phyloP scores from a whole-genome alignment of 2,329 filamentous ascomycete genomes.

The Scedosporium aurantiacum region DNA sequence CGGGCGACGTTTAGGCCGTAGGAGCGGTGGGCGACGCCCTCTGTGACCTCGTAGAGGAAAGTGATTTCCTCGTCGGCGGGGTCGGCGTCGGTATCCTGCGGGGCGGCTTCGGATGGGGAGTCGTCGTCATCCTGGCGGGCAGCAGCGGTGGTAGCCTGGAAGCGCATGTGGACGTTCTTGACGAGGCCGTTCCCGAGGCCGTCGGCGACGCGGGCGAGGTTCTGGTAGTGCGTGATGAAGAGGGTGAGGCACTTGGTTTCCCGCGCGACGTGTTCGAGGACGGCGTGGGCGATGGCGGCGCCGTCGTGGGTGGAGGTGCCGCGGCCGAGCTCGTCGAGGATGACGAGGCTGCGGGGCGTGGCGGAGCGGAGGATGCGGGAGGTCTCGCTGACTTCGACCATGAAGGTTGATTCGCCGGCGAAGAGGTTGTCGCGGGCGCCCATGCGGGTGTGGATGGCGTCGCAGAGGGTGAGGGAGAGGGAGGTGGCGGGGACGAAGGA shows the following conservation, averaged over 20 bases:
- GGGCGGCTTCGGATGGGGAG: background rate
- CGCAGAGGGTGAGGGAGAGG: constrained; percentile 67
- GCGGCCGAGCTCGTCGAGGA: constrained; percentile 87
- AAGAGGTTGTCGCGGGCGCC: constrained; percentile 95
- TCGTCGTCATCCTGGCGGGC: background rate
- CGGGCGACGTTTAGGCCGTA: constrained; percentile 92
- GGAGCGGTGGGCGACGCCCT: constrained; percentile 84
- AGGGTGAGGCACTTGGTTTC: constrained; percentile 68
- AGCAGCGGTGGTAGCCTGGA: constrained; percentile 42
- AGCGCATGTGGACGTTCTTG: constrained; percentile 90
- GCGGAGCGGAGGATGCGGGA: constrained; percentile 82
- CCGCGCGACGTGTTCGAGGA: constrained; percentile 72
- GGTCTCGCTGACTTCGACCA: constrained; percentile 94
- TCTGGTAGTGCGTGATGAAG: constrained; percentile 98
- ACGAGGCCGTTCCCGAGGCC: constrained; percentile 53
- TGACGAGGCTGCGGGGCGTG: constrained; percentile 72
- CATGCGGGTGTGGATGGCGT: constrained; percentile 92
- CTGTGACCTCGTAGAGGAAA: constrained; percentile 85
- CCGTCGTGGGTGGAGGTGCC: constrained; percentile 94
- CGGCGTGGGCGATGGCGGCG: constrained; percentile 87
- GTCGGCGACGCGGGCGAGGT: constrained; percentile 58
- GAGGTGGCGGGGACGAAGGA: constrained; percentile 79
- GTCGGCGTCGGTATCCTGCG: constrained; percentile 22
- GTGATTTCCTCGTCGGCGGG: constrained; percentile 68
- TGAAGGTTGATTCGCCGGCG: constrained; percentile 89